These are phyloP conservation scores for Pythium phragmitis DNA, from an alignment of 352 stramenopile genomes.

Conservation along the genomic window DNA sequence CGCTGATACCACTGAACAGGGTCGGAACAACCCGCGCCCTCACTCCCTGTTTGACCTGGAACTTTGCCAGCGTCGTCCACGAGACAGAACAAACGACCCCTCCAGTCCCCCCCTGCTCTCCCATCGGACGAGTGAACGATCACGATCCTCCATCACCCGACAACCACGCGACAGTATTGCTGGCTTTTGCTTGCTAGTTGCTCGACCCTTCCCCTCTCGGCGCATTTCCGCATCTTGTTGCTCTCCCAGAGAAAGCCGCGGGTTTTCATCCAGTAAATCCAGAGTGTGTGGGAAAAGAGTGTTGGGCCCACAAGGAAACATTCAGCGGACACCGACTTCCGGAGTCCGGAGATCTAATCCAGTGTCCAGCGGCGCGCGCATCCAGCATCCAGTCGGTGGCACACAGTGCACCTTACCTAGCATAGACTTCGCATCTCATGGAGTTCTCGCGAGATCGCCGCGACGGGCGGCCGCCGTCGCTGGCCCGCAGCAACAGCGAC, in stretches of 20 bases:
- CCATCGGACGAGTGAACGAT: constrained; percentile 3
- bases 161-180: constrained; percentile 8
- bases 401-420: background rate
- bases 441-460: constrained; percentile 1
- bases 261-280: background rate
- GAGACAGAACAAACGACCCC: background rate
- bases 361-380: background rate
- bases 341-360: background rate
- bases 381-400: constrained; percentile 6
- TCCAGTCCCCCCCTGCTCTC: background rate
- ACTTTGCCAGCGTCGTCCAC: constrained; percentile 1
- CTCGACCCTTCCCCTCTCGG: too few species aligned
- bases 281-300: too few species aligned
- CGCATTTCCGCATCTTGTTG: constrained; percentile 19
- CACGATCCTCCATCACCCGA: background rate
- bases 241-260: constrained; percentile 3
- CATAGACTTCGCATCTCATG: constrained; percentile 2
- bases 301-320: too few species aligned
- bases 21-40: background rate
- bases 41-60: background rate
- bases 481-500: constrained; percentile 27
- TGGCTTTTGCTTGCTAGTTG: background rate
- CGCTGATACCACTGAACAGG: background rate
- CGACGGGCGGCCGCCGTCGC: background rate
- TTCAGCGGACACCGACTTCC: background rate